Conservation (phyloP, 352 stramenopile genomes). For the Pythium aphanidermatum region DNA sequence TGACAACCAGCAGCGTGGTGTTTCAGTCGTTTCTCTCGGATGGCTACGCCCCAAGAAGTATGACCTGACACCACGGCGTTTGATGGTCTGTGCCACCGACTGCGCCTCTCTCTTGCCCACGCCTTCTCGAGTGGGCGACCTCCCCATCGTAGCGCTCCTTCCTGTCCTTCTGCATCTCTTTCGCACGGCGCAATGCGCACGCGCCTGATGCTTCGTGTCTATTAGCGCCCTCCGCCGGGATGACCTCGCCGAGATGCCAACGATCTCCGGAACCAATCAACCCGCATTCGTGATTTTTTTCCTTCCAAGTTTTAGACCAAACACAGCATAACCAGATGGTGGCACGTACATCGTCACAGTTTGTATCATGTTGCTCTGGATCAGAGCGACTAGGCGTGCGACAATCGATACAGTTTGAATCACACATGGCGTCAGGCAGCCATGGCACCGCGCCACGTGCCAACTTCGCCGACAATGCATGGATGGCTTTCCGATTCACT, state of each 20-base stretch:
- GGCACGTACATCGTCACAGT: not conserved
- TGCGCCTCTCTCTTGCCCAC: not conserved
- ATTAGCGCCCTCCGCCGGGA: too few relatives aligned
- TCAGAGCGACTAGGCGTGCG: not conserved
- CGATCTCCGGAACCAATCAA: too few relatives aligned
- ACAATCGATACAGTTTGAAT: constrained; percentile 8
- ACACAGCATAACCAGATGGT: constrained; percentile 13
- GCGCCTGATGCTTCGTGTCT: constrained; percentile 13
- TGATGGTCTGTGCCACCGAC: not conserved
- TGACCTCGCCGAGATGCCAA: too few relatives aligned
- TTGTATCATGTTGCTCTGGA: not conserved
- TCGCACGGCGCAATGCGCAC: constrained; percentile 8
- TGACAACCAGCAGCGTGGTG: too few relatives aligned
- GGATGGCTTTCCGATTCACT: too few relatives aligned
- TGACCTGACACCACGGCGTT: not conserved
- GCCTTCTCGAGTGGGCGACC: not conserved
- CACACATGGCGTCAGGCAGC: not conserved
- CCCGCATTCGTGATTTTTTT: not conserved
- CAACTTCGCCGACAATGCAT: too few relatives aligned
- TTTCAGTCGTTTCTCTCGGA: too few relatives aligned
- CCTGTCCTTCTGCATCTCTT: constrained; percentile 15
- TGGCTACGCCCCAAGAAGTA: not conserved
- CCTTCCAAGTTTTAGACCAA: too few relatives aligned
- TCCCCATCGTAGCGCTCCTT: not conserved
- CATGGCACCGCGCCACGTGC: not conserved